A percentile compares a stretch with the other conserved stretches of the same genome.
These are phyloP conservation scores for Populus tremula DNA, from an alignment of 345 rosid genomes.

Conservation along the genomic window DNA sequence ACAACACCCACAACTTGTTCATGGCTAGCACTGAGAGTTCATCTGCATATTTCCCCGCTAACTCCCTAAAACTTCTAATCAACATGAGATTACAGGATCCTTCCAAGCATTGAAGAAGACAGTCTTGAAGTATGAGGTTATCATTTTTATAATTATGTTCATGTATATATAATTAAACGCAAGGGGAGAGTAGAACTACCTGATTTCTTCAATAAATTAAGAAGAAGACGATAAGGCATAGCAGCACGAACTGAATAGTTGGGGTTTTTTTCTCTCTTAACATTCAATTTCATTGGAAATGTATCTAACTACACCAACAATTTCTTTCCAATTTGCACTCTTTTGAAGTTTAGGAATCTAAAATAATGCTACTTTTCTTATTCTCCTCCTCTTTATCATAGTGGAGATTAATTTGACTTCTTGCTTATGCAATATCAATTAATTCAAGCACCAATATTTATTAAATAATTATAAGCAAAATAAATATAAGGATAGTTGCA, in stretches of 20 bases:
- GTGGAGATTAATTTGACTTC: too few relatives aligned
- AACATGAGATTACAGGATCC: slow-evolving; percentile 22
- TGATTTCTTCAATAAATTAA: not conserved
- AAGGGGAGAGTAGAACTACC: slow-evolving; percentile 17
- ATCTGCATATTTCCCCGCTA: slow-evolving; percentile 38
- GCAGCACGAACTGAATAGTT: slow-evolving; percentile 24
- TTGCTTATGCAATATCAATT: too few relatives aligned
- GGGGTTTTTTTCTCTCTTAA: slow-evolving; percentile 1
- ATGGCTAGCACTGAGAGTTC: slow-evolving; percentile 14
- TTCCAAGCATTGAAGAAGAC: slow-evolving; percentile 13
- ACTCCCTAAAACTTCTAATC: slow-evolving; percentile 29
- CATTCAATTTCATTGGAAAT: too few relatives aligned
- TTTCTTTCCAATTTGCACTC: too few relatives aligned
- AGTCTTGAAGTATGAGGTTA: not conserved
- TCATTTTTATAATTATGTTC: not conserved
- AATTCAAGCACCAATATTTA: too few relatives aligned
- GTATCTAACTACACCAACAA: too few relatives aligned
- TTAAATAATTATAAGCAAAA: too few relatives aligned
- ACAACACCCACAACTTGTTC: slow-evolving; percentile 21
- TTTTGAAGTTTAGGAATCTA: too few relatives aligned
- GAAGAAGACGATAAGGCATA: not conserved
- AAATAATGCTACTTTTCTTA: too few relatives aligned
- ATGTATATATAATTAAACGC: not conserved
- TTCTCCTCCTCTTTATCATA: too few relatives aligned
- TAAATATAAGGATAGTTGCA: too few relatives aligned